Evolutionary conservation across 352 stramenopile species (phyloP).

Genomic region (Elongisporangium prolatum): DNA sequence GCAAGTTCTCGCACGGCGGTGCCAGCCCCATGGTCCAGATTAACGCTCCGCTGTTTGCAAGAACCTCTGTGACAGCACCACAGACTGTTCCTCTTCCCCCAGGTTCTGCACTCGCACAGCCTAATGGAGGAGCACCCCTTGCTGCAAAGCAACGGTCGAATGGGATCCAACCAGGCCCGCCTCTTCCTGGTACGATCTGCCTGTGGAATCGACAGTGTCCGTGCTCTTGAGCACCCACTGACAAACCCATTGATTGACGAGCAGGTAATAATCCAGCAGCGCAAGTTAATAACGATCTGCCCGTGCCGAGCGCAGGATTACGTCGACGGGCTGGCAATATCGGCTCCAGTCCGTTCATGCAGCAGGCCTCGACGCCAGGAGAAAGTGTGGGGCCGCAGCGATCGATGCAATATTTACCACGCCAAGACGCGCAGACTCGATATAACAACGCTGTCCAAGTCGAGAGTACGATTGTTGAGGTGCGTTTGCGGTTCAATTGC

Average conservation of each 20-base stretch:
- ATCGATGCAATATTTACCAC: conserved; percentile 54
- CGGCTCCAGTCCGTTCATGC: conserved; percentile 67
- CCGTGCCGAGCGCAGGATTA: conserved; percentile 26
- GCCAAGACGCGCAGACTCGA: conserved; percentile 65
- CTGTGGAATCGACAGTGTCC: background rate
- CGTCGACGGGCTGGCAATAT: conserved; percentile 60
- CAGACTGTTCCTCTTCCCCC: background rate
- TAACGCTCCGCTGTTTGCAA: conserved; percentile 68
- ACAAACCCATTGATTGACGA: background rate
- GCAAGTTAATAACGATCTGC: conserved; percentile 3
- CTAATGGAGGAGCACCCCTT: conserved; percentile 6
- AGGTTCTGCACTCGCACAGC: conserved; percentile 1
- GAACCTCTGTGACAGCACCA: conserved; percentile 23
- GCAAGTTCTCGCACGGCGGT: conserved; percentile 77
- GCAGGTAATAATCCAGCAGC: background rate
- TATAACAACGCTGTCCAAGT: conserved; percentile 76
- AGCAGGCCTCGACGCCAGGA: conserved; percentile 39
- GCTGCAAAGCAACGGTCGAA: conserved; percentile 3
- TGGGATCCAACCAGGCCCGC: background rate
- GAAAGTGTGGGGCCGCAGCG: conserved; percentile 31
- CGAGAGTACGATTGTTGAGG: conserved; percentile 82
- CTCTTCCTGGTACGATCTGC: background rate
- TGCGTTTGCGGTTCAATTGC: conserved; percentile 14
- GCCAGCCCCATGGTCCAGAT: conserved; percentile 75
- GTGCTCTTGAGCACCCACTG: background rate